Base-by-base conservation (phyloP, 192 early-diverging fungal genomes). In the Phycomyces blakesleeanus region DNA sequence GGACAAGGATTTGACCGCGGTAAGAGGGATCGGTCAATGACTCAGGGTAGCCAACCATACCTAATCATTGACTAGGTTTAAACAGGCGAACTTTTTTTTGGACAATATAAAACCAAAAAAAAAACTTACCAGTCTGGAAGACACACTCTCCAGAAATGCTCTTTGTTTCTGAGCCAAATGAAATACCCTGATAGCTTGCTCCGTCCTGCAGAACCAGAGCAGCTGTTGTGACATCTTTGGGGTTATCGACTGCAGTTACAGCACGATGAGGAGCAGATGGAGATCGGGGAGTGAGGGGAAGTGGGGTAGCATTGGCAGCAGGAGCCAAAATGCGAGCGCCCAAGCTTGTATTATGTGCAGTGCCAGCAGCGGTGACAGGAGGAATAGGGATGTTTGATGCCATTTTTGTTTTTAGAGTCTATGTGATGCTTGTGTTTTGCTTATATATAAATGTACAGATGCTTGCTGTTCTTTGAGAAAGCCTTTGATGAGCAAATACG, bases 1-100 rank as follows among this genome's bases (percentile, higher is more conserved):
- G 77, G 39, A 99, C 93, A 52, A 99, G 80, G 59, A 99, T 97
- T 84, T 99, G 97, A 9, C 97, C 97, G 59, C 90, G 85, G 79
- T 99, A 99, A 50, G 95, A 97, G 14, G 97, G 97, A 80, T 99
- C 95, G 3, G 94, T 97, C 70, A 97, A 81, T 26, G 97, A 95
- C 77, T 98, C 95, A n/a, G 97, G 94, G 73, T 97, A 98, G 50
- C 95, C 97, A 53, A 96, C 93, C 95, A 97, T 97, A 38, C 90
- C 89, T 90, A 61, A 25, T n/a, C 39, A 59, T 25, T 34, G 29
- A 7, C 24, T 7, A 57, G 42, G 44, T 59, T 24, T 16, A 26
- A 24, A 15, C 26, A 16, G 25, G 20, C 38, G 21, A n/a, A 24
- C 16, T 1, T 1, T 5, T 42, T 55, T 55, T 25, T 38, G 53